These are phyloP conservation scores for Camillea tinctor DNA, from an alignment of 2,329 filamentous ascomycete species.

Conservation along the genomic window DNA sequence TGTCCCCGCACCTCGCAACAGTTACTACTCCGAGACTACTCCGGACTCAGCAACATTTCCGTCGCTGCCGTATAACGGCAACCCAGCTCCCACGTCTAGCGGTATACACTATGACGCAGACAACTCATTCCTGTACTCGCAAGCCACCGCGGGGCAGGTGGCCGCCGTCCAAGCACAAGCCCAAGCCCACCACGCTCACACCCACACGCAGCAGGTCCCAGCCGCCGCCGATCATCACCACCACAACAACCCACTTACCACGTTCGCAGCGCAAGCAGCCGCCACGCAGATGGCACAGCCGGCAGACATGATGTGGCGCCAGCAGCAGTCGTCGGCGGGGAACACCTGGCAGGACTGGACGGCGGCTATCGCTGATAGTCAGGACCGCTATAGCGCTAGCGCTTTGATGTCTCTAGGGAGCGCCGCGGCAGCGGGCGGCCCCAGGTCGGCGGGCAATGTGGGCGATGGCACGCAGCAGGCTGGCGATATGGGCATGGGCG, in stretches of 20 bases:
- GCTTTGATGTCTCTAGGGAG: conserved; percentile 47
- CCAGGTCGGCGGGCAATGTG: conserved; percentile 15
- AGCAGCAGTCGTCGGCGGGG: conserved; percentile 34
- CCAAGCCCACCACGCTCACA: conserved; percentile 21
- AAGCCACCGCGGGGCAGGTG: conserved; percentile 25
- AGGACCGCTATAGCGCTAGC: conserved; percentile 49
- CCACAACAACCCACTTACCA: conserved; percentile 29
- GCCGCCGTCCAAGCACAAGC: conserved; percentile 25
- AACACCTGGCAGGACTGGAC: conserved; percentile 58
- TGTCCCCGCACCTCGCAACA: conserved; percentile 22
- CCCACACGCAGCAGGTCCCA: conserved; percentile 19
- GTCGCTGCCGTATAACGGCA: conserved; percentile 27
- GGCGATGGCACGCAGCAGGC: conserved; percentile 17
- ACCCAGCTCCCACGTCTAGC: conserved; percentile 21
- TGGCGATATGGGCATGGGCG: conserved; percentile 23
- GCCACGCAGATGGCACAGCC: conserved; percentile 30
- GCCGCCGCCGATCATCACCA: too few species aligned
- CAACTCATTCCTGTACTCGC: conserved; percentile 29
- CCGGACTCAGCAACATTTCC: conserved; percentile 28
- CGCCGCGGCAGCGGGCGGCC: conserved; percentile 4
- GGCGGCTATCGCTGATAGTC: conserved; percentile 47
- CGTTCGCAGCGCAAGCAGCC: conserved; percentile 31
- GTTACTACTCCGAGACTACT: conserved; percentile 27
- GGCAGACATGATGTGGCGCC: conserved; percentile 32
- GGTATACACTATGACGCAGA: conserved; percentile 27